Evolutionary conservation across 148 eudicot species (phyloP), one percentile per base, ranked within the genome.

Genomic region (Fagopyrum esculentum): DNA sequence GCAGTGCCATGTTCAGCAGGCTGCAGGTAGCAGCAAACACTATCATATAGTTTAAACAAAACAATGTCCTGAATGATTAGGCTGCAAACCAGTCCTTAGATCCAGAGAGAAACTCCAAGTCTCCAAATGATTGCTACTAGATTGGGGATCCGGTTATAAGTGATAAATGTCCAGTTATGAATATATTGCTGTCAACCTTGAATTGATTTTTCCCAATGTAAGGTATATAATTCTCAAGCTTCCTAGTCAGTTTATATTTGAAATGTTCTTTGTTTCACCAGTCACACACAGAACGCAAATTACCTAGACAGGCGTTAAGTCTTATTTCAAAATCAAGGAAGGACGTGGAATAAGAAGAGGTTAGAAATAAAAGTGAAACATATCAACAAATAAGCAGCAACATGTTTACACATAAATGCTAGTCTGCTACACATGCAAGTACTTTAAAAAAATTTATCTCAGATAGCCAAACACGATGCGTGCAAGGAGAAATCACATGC

Each of bases 361-460:
- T 16, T 61, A 12, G 15, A 11, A 30, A 30, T 30, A 63, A 63
- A 57, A 57, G 16, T 11, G 69, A 63, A 63, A 63, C 44, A 63
- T 29, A 11, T 63, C 29, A 12, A 56, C 22, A 56, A 8, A 56
- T 56, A 56, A 17, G 35, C 45, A 63, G 69, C 44, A 63, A 3
- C 3, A 63, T 63, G 9, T 63, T 15, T 35, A 9, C 35, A 26
- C 69, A 63, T 3, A 44, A 29, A 63, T 30, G 40, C 40, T 44
- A 63, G 35, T 63, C 69, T 30, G 69, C 35, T 29, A 63, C 69
- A 30, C 69, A 30, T 63, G 69, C n/a, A 63, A 29, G n/a, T 26
- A 26, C 66, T 8, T 2, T 9, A 59, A 9, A 26, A 59, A 9
- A 26, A 59, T 2, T 63, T 30, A 9, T 63, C 11, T 35, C 69